Evolutionary conservation across 345 rosid genomes (phyloP).

Genomic region (Syzygium jambos): DNA sequence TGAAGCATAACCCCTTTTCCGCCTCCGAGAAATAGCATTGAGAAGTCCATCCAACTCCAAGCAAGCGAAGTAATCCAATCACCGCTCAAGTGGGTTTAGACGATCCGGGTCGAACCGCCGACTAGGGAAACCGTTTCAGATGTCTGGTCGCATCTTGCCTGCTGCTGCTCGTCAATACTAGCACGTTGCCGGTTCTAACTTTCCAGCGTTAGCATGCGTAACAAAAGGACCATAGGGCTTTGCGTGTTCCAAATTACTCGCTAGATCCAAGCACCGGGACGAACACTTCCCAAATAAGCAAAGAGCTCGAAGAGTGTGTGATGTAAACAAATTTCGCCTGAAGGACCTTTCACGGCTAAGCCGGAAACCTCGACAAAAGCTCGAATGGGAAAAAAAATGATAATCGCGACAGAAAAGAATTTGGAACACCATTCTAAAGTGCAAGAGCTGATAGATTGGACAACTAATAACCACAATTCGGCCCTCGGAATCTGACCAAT

Average conservation of each 20-base stretch:
- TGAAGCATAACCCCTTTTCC: too few relatives aligned
- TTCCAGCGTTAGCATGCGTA: not conserved
- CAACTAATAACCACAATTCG: not conserved
- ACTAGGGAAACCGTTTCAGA: not conserved
- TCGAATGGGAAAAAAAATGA: not conserved
- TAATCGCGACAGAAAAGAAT: not conserved
- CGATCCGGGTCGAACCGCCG: not conserved
- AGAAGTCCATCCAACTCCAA: too few relatives aligned
- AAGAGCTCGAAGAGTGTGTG: not conserved
- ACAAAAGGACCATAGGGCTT: not conserved
- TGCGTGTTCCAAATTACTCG: not conserved
- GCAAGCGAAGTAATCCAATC: not conserved
- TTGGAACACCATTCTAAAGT: not conserved
- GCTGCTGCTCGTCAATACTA: too few relatives aligned
- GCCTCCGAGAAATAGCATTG: too few relatives aligned
- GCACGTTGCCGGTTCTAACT: not conserved
- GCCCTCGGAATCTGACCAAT: not conserved
- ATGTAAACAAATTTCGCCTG: not conserved
- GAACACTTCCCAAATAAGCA: not conserved
- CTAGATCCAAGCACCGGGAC: not conserved
- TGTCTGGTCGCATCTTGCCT: not conserved
- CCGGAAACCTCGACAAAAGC: not conserved
- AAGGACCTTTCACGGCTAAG: not conserved
- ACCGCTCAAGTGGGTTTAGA: not conserved
- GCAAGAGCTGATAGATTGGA: not conserved